Conservation (phyloP, 495 filamentous ascomycete species). For the Hypoxylon perforatum region DNA sequence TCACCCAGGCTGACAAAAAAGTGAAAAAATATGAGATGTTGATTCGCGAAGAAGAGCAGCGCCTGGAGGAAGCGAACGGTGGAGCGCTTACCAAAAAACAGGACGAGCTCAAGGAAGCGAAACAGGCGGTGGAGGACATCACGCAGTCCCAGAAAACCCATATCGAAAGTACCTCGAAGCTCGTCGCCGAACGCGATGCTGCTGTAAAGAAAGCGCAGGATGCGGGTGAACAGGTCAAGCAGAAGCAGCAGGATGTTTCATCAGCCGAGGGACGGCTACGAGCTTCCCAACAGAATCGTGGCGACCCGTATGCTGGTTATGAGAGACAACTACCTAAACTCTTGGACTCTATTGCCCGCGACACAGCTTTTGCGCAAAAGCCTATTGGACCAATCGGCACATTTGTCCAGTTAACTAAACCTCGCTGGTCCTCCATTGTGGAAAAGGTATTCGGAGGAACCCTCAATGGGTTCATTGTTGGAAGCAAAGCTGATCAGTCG, state of each 20-base stretch:
- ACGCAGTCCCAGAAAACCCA: conserved; percentile 51
- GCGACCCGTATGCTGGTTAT: conserved; percentile 62
- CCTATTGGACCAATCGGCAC: conserved; percentile 88
- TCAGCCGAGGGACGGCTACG: conserved; percentile 54
- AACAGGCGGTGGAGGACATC: conserved; percentile 58
- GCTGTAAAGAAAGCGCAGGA: conserved; percentile 45
- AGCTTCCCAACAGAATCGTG: conserved; percentile 45
- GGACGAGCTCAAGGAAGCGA: conserved; percentile 60
- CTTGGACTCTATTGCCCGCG: conserved; percentile 71
- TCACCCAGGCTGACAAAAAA: conserved; percentile 49
- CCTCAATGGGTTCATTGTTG: conserved; percentile 83
- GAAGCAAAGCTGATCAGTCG: conserved; percentile 73
- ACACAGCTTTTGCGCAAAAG: conserved; percentile 70
- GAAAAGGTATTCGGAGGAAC: conserved; percentile 75
- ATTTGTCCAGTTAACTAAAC: conserved; percentile 77
- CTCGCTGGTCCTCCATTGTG: conserved; percentile 84
- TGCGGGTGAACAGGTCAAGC: conserved; percentile 51
- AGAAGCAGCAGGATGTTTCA: conserved; percentile 62
- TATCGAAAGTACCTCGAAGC: conserved; percentile 34
- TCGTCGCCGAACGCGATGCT: conserved; percentile 42
- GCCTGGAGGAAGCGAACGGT: conserved; percentile 66
- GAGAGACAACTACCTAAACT: conserved; percentile 70
- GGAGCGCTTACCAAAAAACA: conserved; percentile 54
- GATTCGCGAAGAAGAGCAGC: conserved; percentile 55
- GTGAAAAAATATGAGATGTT: conserved; percentile 50